Evolutionary conservation across 2,329 filamentous ascomycete species (phyloP).

Genomic region (Tolypocladium sp.): DNA sequence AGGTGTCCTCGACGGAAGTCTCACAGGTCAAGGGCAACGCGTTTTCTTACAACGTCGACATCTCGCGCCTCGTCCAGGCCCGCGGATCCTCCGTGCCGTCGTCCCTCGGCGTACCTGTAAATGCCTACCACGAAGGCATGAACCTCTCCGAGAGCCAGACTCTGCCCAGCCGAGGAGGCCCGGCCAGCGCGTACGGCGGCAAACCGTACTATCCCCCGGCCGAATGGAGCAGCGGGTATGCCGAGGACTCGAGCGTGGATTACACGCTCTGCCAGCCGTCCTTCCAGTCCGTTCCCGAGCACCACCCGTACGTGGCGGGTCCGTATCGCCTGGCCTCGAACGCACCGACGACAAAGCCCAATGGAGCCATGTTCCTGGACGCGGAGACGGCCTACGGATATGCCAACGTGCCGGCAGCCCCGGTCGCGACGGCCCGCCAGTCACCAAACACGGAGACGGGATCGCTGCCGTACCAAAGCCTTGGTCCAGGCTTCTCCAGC

Average conservation of each 20-base stretch:
- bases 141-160: conserved; percentile 8
- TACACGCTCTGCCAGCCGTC: conserved; percentile 14
- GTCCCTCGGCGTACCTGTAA: conserved; percentile 5
- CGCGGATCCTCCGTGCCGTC: conserved; percentile 11
- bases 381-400: conserved; percentile 17
- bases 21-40: conserved; percentile 12
- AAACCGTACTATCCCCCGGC: conserved; percentile 15
- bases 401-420: conserved; percentile 4
- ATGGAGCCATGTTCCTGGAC: conserved; percentile 14
- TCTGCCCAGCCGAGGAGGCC: conserved; percentile 10
- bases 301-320: conserved; percentile 13
- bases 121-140: conserved; percentile 10
- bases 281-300: conserved; percentile 10
- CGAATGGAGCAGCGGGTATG: conserved; percentile 14
- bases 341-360: conserved; percentile 8
- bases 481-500: conserved; percentile 3
- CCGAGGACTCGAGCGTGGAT: conserved; percentile 14
- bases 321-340: conserved; percentile 13
- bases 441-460: conserved; percentile 7
- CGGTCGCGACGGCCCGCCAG: conserved; percentile 10
- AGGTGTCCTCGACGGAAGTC: conserved; percentile 24
- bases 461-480: conserved; percentile 11
- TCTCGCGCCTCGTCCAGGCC: conserved; percentile 20
- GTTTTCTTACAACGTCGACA: conserved; percentile 19
- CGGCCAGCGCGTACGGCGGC: conserved; percentile 13